These are phyloP conservation scores for Phytopythium helicoides DNA, from an alignment of 352 stramenopile genomes.

Conservation along the genomic window DNA sequence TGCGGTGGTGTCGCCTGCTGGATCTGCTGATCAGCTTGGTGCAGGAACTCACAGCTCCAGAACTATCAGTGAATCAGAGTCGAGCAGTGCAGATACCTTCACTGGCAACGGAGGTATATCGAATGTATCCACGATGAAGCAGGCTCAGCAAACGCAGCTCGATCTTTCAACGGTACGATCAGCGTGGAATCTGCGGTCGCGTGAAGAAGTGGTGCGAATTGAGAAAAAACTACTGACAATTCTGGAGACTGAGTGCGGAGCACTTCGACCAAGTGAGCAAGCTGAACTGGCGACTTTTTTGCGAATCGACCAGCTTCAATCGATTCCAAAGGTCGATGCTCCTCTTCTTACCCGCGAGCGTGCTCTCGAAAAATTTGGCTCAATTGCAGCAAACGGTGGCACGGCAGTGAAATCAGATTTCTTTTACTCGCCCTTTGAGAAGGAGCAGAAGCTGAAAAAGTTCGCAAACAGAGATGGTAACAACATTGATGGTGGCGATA, in stretches of 20 bases:
- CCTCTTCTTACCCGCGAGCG: conserved; percentile 37
- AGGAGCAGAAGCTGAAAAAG: conserved; percentile 26
- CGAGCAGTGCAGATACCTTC: neutral
- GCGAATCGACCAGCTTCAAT: conserved; percentile 43
- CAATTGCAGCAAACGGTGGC: conserved; percentile 10
- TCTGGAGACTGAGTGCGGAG: conserved; percentile 53
- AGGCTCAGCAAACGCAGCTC: neutral
- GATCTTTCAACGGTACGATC: conserved; percentile 6
- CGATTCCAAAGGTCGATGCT: conserved; percentile 25
- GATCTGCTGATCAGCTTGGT: neutral
- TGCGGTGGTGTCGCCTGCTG: conserved; percentile 1
- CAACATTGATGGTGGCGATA: conserved; percentile 13
- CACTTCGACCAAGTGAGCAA: conserved; percentile 54
- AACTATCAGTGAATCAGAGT: conserved; percentile 14
- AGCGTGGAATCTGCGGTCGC: conserved; percentile 65
- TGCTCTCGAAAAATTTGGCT: conserved; percentile 35
- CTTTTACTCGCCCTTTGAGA: conserved; percentile 66
- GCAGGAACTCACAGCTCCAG: neutral
- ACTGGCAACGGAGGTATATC: neutral
- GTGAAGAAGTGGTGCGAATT: conserved; percentile 51
- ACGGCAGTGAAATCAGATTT: conserved; percentile 31
- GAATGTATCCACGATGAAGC: neutral
- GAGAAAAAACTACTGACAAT: conserved; percentile 45
- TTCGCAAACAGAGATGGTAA: conserved; percentile 5
- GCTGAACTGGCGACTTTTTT: conserved; percentile 55